phyloP scores from a whole-genome alignment of 805 yeast genomes.

The Teunomyces panamensis region DNA sequence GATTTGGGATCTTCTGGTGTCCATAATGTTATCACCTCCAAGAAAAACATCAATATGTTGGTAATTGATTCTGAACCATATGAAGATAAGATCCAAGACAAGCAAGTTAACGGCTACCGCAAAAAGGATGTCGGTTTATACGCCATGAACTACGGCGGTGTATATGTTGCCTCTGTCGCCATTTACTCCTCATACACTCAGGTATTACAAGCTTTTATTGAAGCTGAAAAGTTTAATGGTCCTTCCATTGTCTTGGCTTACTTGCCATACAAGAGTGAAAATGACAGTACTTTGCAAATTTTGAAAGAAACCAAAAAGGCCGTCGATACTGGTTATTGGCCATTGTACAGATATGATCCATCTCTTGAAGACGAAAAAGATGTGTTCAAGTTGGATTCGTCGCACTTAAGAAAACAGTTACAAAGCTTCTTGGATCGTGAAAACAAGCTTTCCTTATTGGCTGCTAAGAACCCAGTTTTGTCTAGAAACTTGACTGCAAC shows the following conservation, averaged over 20 bases:
- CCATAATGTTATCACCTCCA: constrained; percentile 75
- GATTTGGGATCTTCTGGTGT: constrained; percentile 91
- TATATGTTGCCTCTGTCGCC: constrained; percentile 92
- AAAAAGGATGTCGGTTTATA: constrained; percentile 92
- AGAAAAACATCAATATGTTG: constrained; percentile 76
- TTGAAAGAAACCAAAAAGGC: constrained; percentile 85
- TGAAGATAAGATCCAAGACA: constrained; percentile 25
- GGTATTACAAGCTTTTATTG: constrained; percentile 80
- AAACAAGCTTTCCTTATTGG: constrained; percentile 76
- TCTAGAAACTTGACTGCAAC: constrained; percentile 68
- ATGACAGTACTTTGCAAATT: constrained; percentile 66
- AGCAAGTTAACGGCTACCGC: constrained; percentile 47
- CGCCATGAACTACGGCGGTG: constrained; percentile 88
- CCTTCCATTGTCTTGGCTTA: constrained; percentile 91
- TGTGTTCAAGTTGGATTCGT: constrained; percentile 83
- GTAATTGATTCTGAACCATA: constrained; percentile 84
- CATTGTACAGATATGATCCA: constrained; percentile 86
- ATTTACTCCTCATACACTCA: constrained; percentile 93
- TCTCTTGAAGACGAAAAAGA: constrained; percentile 42
- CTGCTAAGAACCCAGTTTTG: constrained; percentile 67
- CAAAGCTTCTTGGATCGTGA: constrained; percentile 84
- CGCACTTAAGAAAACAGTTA: constrained; percentile 72
- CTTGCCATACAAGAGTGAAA: constrained; percentile 69
- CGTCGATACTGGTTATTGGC: constrained; percentile 96
- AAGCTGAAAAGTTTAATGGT: constrained; percentile 86